Base-by-base conservation (phyloP, 192 early-diverging fungal species). In the Coemansia javaensis region DNA sequence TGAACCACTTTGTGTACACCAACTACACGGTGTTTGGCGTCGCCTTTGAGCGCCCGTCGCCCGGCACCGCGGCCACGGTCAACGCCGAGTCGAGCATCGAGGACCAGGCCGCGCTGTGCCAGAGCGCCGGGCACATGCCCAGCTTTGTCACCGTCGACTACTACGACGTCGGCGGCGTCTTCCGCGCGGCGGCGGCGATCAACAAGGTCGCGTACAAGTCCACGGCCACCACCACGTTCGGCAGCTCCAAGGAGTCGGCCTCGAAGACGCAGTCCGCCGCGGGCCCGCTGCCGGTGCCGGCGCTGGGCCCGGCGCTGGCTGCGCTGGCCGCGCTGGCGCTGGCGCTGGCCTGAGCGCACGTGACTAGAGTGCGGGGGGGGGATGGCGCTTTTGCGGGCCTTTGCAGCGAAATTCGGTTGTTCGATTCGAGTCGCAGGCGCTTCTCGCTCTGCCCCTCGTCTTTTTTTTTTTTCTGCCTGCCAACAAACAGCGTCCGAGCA, bases 91-190 rank as follows among this genome's bases (percentile, higher is more conserved):
- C 45, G 1, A 78, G 76, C 42, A 63, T 90, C 22, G 34, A 64
- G 44, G 44, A 56, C 2, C 84, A 90, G 47, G 73, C 77, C 32
- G 70, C 80, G 27, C 42, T 62, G 15, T 90, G 87, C 37, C 46
- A 48, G 11, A 31, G 17, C 13, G 56, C 44, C 3, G 62, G 54
- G 2, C 40, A 65, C 28, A 68, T 76, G 48, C 82, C 88, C 20
- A 90, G 77, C 56, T 90, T 80, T 67, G 53, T 90, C 7, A 75
- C 82, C 0, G 80, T 90, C 5, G 88, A 90, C 55, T 90, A 82
- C 70, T 90, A 83, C 52, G 81, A 90, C 20, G 43, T 74, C 18
- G 85, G 85, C 13, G 52, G 56, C 11, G 22, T 77, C 14, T 54
- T 84, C 49, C 35, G 63, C 32, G 62, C 68, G 1, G 63, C 82